Base-by-base conservation (phyloP, 805 yeast species). In the Grigorovia yakushimaensis region DNA sequence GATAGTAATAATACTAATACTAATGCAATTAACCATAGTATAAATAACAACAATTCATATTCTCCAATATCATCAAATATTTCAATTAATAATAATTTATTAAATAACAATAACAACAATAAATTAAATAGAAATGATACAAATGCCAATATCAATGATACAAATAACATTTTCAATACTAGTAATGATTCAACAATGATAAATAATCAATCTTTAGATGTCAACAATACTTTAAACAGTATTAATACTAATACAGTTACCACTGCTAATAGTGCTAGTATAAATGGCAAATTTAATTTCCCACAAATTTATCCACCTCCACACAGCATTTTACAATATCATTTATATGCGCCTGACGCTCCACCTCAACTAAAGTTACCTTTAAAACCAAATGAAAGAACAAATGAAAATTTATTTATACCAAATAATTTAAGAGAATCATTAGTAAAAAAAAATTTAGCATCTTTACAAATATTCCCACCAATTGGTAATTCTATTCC, bases 311-410 rank as follows among this genome's bases (percentile, higher is more conserved):
- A 71, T 24, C 71, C 73, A 24, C 73, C 70, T 41, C 56, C 71
- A 7, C 65, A 64, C 38, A 67, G 65, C 38, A 54, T 64, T 54
- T 68, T 86, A 41, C 88, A 88, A 58, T 85, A 86, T 61, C 96
- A 89, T 65, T 67, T 88, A 38, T 89, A 91, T 66, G 93, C 96
- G 0, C 97, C 97, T 2, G 75, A 79, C 27, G 91, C 96, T 9
- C 87, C 89, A 2, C 89, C 88, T 8, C 81, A 82, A 58, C 63
- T 81, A 43, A 72, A 73, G 39, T 64, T 76, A 9, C 79, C 81
- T 13, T 68, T 84, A 51, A 73, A 75, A 43, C 78, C 86, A 1
- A 80, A 88, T 60, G 89, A 88, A 65, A 75, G 88, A 40, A 79
- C 78, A 30, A 77, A 82, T 2, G 77, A 77, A 47, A 76, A 74